phyloP scores from a whole-genome alignment of 169 alveolate species.

The Amoebophrya sp. region DNA sequence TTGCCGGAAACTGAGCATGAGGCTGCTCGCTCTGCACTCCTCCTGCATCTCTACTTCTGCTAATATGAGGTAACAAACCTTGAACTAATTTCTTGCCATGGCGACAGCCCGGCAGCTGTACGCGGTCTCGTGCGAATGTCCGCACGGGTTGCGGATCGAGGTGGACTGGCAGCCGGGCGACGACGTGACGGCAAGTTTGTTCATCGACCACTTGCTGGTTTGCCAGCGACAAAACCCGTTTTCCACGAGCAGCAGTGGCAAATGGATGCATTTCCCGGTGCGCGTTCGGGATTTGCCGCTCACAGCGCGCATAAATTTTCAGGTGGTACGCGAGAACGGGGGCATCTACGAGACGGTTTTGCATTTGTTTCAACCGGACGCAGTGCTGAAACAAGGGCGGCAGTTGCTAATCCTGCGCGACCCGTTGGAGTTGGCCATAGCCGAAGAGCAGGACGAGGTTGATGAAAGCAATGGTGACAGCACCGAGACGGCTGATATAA shows the following conservation, averaged over 20 bases:
- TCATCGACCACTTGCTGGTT: neutral
- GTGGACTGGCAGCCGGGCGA: neutral
- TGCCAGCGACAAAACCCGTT: neutral
- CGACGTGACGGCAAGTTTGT: neutral
- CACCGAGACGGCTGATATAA: too few relatives aligned
- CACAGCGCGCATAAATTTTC: neutral
- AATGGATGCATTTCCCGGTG: neutral
- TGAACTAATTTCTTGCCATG: too few relatives aligned
- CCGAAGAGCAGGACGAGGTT: neutral
- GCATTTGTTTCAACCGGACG: neutral
- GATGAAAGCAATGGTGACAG: too few relatives aligned
- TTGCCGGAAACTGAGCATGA: too few relatives aligned
- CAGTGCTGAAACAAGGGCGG: neutral
- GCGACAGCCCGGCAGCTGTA: neutral
- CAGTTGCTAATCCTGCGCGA: neutral
- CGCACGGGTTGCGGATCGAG: neutral
- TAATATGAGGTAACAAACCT: too few relatives aligned
- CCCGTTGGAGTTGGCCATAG: neutral
- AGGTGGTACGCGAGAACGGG: slow-evolving; percentile 12
- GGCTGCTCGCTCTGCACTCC: too few relatives aligned
- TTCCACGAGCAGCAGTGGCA: neutral
- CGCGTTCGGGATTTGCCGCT: neutral
- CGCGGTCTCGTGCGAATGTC: neutral
- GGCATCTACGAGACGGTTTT: neutral
- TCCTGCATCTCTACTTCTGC: too few relatives aligned